Evolutionary conservation across 1,139 yeast genomes (phyloP), one percentile per base, ranked within the genome.

Genomic region (Geotrichum phurueaensis): DNA sequence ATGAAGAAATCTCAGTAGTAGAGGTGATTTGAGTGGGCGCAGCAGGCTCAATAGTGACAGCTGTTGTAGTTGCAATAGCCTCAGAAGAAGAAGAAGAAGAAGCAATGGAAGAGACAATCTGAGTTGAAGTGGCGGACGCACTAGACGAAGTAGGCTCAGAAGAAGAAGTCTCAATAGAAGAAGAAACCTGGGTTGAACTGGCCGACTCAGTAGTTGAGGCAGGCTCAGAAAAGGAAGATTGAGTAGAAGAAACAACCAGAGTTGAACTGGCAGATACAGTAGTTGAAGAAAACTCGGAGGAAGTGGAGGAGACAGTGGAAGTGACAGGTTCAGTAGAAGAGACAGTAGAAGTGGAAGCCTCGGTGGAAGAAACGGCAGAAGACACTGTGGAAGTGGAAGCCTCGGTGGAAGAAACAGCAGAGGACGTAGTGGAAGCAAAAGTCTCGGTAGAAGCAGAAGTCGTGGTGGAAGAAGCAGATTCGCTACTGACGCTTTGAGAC

Each of bases 361-460:
- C 45, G 36, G 55, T 43, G 20, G 51, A 27, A 9, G 54, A 12
- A 27, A 48, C 49, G 6, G 6, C 29, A 6, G 29, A 3, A 25
- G 29, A 6, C 6, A 4, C 29, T 0, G 29, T 25, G 29, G 29
- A 25, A 25, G 29, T 4, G 6, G 29, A 3, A 25, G 29, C 6
- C 6, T 25, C 31, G 9, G 31, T 7, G 9, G 31, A 27, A 7
- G 31, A n/a, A n/a, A n/a, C n/a, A n/a, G n/a, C 1, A 27, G 9
- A 4, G 9, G 31, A 27, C 6, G 31, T 1, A 7, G 9, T 48
- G 1, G 50, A 33, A 22, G 54, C 23, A 22, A 61, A 47, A 53
- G 59, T 10, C 53, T 58, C 33, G 25, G 63, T 48, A 20, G 59
- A 25, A 25, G 60, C n/a, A n/a, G n/a, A n/a, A n/a, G n/a, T n/a